Conservation (phyloP, 192 early-diverging fungal species). For the Linnemannia hyalina region DNA sequence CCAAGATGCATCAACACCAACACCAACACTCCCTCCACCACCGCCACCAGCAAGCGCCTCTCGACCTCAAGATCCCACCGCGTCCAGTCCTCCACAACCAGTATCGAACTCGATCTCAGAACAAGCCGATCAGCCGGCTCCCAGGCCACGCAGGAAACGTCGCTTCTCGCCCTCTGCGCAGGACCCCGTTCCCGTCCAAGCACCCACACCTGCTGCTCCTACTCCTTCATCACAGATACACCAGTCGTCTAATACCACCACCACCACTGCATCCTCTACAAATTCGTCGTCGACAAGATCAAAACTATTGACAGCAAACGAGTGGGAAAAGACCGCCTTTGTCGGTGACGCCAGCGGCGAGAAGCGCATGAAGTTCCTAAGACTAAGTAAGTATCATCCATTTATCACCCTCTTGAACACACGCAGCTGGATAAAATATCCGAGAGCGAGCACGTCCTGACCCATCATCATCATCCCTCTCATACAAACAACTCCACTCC, state of each 20-base stretch:
- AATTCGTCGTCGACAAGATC: neutral
- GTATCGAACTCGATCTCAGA: neutral
- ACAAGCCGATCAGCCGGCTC: neutral
- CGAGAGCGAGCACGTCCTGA: neutral
- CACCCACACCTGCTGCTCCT: neutral
- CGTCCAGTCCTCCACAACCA: neutral
- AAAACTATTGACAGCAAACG: constrained; percentile 21
- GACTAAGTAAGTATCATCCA: constrained; percentile 23
- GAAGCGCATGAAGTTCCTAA: constrained; percentile 33
- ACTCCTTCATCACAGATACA: neutral
- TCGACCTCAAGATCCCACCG: neutral
- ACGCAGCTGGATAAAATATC: too few relatives aligned
- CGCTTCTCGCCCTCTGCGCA: constrained; percentile 20
- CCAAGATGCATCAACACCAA: neutral
- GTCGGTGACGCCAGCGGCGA: constrained; percentile 29
- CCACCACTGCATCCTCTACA: neutral
- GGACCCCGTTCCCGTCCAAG: neutral
- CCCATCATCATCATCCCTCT: neutral
- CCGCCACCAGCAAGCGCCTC: neutral
- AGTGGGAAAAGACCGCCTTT: constrained; percentile 47
- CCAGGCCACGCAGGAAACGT: constrained; percentile 9
- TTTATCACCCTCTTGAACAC: too few relatives aligned
- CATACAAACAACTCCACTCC: neutral
- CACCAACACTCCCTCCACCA: neutral
- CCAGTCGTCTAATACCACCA: neutral